These are phyloP conservation scores for Coniella vitis DNA, from an alignment of 2,329 filamentous ascomycete species.

Conservation along the genomic window DNA sequence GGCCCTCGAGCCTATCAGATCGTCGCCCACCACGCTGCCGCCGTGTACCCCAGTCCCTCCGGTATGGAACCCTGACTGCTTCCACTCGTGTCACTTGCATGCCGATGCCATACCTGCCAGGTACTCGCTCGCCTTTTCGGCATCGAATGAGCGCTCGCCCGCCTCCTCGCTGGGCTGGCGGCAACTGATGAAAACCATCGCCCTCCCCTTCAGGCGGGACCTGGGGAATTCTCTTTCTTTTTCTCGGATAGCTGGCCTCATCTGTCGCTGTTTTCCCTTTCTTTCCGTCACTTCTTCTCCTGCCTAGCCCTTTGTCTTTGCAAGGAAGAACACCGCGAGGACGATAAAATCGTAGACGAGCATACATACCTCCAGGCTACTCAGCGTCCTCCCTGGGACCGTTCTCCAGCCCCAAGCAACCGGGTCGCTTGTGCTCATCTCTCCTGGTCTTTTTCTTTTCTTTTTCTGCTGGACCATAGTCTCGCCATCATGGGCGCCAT, in stretches of 20 bases:
- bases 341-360: slow-evolving; percentile 18
- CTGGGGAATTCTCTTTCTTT: slow-evolving; percentile 30
- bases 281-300: slow-evolving; percentile 29
- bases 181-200: slow-evolving; percentile 45
- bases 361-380: too few relatives aligned
- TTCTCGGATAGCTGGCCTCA: slow-evolving; percentile 50
- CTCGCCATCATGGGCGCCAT: slow-evolving; percentile 25
- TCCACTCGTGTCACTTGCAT: slow-evolving; percentile 28
- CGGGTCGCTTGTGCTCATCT: neutral
- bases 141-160: slow-evolving; percentile 27
- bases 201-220: slow-evolving; percentile 32
- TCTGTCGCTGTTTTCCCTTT: slow-evolving; percentile 24
- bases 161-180: slow-evolving; percentile 25
- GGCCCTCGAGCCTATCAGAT: slow-evolving; percentile 38
- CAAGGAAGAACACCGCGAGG: too few relatives aligned
- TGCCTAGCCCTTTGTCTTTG: slow-evolving; percentile 20
- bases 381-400: too few relatives aligned
- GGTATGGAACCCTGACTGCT: slow-evolving; percentile 34
- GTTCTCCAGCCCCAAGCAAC: slow-evolving; percentile 15
- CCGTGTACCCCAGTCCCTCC: slow-evolving; percentile 29
- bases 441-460: slow-evolving; percentile 4
- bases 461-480: slow-evolving; percentile 21
- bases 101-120: slow-evolving; percentile 25
- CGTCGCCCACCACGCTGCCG: slow-evolving; percentile 22
- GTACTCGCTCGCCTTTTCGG: slow-evolving; percentile 19